phyloP scores from a whole-genome alignment of 768 basidiomycete genomes.

The Rhodocollybia butyracea region DNA sequence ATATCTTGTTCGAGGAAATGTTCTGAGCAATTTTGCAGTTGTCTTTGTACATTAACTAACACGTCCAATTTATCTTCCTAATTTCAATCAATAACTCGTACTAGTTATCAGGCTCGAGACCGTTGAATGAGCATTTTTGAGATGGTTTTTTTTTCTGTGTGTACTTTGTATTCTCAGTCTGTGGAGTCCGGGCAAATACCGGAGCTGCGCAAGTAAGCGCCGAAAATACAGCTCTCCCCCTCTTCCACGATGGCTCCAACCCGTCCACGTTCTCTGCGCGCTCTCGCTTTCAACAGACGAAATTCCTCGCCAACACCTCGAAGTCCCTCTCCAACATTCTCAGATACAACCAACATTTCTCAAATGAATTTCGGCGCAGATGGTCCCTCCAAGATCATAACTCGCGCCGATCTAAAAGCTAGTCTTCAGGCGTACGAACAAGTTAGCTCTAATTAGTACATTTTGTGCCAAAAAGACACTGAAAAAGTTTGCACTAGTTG shows the following conservation, averaged over 20 bases:
- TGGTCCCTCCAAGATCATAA: conserved; percentile 81
- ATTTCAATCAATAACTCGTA: no score
- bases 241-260: conserved; percentile 40
- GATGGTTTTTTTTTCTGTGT: no score
- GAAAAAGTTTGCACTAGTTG: conserved; percentile 43
- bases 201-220: no score
- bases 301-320: conserved; percentile 49
- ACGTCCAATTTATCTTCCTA: no score
- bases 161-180: no score
- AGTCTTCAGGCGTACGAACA: conserved; percentile 81
- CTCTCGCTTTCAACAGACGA: conserved; percentile 45
- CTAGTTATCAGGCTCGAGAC: no score
- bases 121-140: no score
- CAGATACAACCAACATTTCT: conserved; percentile 76
- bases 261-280: conserved; percentile 55
- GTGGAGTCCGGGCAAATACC: no score
- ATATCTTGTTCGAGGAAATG: no score
- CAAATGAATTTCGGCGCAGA: conserved; percentile 71
- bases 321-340: conserved; percentile 77
- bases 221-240: neutral
- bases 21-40: no score
- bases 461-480: neutral
- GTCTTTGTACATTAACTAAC: neutral
- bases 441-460: conserved; percentile 38
- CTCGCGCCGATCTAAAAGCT: conserved; percentile 70